Evolutionary conservation across 202 grass and related monocot species (phyloP), one percentile per base, ranked within the genome.

Genomic region (Panicum virgatum): DNA sequence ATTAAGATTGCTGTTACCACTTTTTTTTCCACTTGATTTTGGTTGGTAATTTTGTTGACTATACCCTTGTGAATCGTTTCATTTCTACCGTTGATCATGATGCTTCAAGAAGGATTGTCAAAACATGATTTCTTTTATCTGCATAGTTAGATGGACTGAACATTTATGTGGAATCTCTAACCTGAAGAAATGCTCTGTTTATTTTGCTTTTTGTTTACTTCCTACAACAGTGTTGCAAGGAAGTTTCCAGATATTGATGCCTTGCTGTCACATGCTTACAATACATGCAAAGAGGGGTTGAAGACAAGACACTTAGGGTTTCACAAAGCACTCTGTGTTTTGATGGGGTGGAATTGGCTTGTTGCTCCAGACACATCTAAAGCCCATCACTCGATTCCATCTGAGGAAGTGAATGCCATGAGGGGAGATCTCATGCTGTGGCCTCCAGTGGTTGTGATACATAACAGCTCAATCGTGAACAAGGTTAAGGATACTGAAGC

Each of bases 311-410:
- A 96, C 67, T 77, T 93, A 56, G 96, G 96, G 44, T 84, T 95
- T 75, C 96, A 92, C 53, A 96, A 92, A 82, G 96, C 92, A 84
- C 86, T 98, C 4, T 98, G 96, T 84, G 67, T 98, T 86, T 82
- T 98, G 80, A 90, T 93, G 90, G 92, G 90, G 23, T 98, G 92
- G 96, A 96, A 96, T 78, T 91, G 90, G 96, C 80, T 73, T 52
- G 77, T 90, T 81, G 85, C 80, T 89, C 96, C 96, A 76, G 92
- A 96, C 42, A 80, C 77, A 69, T 86, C 92, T 62, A 96, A 80
- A 81, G 43, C 57, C 3, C 94, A 94, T 62, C 76, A 98, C 77
- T 76, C 50, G 43, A 62, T 85, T 62, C 48, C 88, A 84, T 78
- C 58, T 18, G 82, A 83, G 46, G 96, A 98, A 73, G 80, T 92